Percentiles rank a stretch among this genome's conserved stretches.
Evolutionary conservation across 2,329 filamentous ascomycete genomes (phyloP).

Genomic region (Domatiomyces globalis): DNA sequence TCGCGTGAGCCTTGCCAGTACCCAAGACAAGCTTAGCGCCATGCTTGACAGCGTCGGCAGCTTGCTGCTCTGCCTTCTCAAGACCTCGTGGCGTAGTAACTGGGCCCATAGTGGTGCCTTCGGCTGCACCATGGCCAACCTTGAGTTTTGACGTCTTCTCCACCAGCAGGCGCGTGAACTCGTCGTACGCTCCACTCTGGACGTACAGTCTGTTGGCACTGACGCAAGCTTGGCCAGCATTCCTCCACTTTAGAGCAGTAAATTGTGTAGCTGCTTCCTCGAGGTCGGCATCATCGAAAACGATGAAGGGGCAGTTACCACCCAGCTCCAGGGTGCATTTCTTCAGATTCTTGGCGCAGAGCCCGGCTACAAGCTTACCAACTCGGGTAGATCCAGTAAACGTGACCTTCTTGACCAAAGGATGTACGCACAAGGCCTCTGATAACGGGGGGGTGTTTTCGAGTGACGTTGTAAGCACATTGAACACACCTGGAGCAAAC

Average conservation of each 20-base stretch:
- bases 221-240: conserved; percentile 33
- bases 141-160: conserved; percentile 39
- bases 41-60: conserved; percentile 47
- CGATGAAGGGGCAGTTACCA: conserved; percentile 50
- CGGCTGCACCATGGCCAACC: conserved; percentile 45
- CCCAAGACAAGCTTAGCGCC: conserved; percentile 53
- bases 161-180: conserved; percentile 41
- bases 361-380: conserved; percentile 47
- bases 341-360: conserved; percentile 47
- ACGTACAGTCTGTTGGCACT: conserved; percentile 33
- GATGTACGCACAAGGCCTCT: conserved; percentile 41
- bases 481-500: conserved; percentile 46
- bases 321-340: conserved; percentile 52
- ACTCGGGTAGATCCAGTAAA: conserved; percentile 49
- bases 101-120: conserved; percentile 45
- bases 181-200: conserved; percentile 32
- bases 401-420: conserved; percentile 44
- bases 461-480: conserved; percentile 42
- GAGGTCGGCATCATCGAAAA: conserved; percentile 51
- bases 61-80: conserved; percentile 43
- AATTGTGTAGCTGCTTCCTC: conserved; percentile 31
- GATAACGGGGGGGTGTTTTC: conserved; percentile 27
- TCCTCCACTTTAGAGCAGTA: conserved; percentile 30
- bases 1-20: conserved; percentile 29
- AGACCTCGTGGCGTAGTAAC: conserved; percentile 44